These are phyloP conservation scores for Rickenella mellea DNA, from an alignment of 768 basidiomycete species.

Conservation along the genomic window DNA sequence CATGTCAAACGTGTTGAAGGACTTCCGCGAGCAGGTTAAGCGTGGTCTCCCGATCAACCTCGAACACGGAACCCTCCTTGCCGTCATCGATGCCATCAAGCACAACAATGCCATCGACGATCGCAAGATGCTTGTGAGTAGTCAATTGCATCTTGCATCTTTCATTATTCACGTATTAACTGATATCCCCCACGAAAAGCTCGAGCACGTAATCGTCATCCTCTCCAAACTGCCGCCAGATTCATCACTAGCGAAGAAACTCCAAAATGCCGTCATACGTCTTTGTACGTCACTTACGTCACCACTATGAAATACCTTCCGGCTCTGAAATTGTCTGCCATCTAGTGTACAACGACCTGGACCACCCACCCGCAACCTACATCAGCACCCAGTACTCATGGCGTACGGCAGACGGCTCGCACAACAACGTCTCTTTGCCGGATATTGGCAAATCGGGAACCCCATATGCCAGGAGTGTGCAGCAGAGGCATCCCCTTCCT, in stretches of 20 bases:
- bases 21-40: too few relatives aligned
- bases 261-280: constrained; percentile 33
- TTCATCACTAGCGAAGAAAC: constrained; percentile 23
- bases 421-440: constrained; percentile 64
- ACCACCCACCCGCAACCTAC: constrained; percentile 68
- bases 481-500: constrained; percentile 56
- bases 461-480: constrained; percentile 79
- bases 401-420: constrained; percentile 68
- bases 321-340: not conserved
- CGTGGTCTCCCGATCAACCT: not conserved
- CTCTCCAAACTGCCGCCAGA: constrained; percentile 51
- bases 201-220: constrained; percentile 60
- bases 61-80: constrained; percentile 13
- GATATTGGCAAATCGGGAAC: constrained; percentile 70
- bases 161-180: too few relatives aligned
- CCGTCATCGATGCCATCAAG: constrained; percentile 49
- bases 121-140: constrained; percentile 63
- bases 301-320: not conserved
- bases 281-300: constrained; percentile 35
- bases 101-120: constrained; percentile 64
- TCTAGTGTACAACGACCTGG: constrained; percentile 72
- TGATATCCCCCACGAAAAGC: constrained; percentile 28
- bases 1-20: not conserved
- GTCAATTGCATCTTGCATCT: too few relatives aligned
- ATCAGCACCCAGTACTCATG: constrained; percentile 55